These are phyloP conservation scores for Apiotrichum mycotoxinovorans DNA, from an alignment of 1,284 basidiomycete genomes.

Conservation along the genomic window DNA sequence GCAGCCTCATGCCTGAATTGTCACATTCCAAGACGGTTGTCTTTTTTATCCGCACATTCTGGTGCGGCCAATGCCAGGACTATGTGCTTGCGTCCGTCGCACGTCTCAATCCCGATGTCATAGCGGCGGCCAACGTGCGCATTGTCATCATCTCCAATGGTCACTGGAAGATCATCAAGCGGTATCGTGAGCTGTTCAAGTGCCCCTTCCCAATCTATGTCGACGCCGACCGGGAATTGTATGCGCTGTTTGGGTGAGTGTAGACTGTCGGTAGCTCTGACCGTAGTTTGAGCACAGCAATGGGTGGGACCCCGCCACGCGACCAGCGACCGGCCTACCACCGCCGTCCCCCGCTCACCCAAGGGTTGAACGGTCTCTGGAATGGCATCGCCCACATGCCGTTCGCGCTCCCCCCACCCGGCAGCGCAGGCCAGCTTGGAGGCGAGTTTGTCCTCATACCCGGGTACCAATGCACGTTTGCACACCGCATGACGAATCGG, in stretches of 20 bases:
- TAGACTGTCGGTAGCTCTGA: not conserved
- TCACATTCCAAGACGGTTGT: too few species aligned
- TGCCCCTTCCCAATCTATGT: slow-evolving; percentile 47
- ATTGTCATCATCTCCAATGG: slow-evolving; percentile 45
- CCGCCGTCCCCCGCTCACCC: too few species aligned
- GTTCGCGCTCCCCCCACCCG: slow-evolving; percentile 23
- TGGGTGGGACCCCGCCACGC: too few species aligned
- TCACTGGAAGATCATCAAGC: slow-evolving; percentile 47
- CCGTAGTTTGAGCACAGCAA: too few species aligned
- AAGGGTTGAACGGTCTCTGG: too few species aligned
- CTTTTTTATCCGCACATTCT: slow-evolving; percentile 45
- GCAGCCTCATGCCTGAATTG: slow-evolving; percentile 32
- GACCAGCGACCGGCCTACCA: too few species aligned
- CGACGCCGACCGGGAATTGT: slow-evolving; percentile 16
- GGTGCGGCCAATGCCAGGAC: slow-evolving; percentile 48
- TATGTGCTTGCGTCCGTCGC: slow-evolving; percentile 35
- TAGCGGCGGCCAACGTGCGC: slow-evolving; percentile 37
- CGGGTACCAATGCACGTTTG: slow-evolving; percentile 38
- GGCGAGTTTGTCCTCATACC: slow-evolving; percentile 46
- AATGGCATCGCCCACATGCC: too few species aligned
- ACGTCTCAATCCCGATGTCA: slow-evolving; percentile 32
- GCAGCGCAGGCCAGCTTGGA: slow-evolving; percentile 45
- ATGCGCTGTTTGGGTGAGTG: not conserved
- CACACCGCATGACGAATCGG: slow-evolving; percentile 48
- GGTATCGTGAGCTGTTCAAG: slow-evolving; percentile 41